Evolutionary conservation across 129 eudicot genomes (phyloP), one percentile per base, ranked within the genome.

Genomic region (Centaurea solstitialis): DNA sequence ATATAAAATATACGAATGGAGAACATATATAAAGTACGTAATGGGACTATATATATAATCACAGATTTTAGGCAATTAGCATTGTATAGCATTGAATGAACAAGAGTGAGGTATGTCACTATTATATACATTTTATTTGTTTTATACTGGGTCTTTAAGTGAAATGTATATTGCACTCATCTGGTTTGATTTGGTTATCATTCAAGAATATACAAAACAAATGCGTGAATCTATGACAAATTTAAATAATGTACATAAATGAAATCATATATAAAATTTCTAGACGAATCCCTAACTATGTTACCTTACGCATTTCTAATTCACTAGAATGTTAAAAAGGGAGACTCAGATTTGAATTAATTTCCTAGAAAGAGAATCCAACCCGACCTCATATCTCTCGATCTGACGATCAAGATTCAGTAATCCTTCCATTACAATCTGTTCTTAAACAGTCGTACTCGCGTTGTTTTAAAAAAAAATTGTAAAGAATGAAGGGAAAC

Each of bases 361-460:
- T 53, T 73, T 68, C 72, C 87, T 12, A 15, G 50, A 84, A 73
- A 84, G 67, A 13, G 26, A 47, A 59, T 79, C 83, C 13, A 84
- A 68, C 24, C 72, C 80, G 4, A 40, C 72, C 83, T 84, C 87
- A 13, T 66, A 84, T 50, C 76, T 45, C 76, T 84, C 80, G 35
- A 84, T 50, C 72, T 75, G 75, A 50, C 6, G 21, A 50, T 79
- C 75, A 20, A 84, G 83, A 41, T 23, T 67, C 39, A 65, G 72
- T 70, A 84, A 79, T 47, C 73, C 38, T 68, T 59, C 72, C 9
- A 59, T 74, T 28, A 30, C 80, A 3, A 66, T 67, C 21, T 68
- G 38, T 24, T 73, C 79, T 26, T 84, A 67, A 47, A 15, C 39
- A 0, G 43, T 2, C 28, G 67, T 67, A 10, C 76, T 67, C 43